Conservation (phyloP, 225 moss, liverwort and hornwort genomes). For the Marchantia paleacea region DNA sequence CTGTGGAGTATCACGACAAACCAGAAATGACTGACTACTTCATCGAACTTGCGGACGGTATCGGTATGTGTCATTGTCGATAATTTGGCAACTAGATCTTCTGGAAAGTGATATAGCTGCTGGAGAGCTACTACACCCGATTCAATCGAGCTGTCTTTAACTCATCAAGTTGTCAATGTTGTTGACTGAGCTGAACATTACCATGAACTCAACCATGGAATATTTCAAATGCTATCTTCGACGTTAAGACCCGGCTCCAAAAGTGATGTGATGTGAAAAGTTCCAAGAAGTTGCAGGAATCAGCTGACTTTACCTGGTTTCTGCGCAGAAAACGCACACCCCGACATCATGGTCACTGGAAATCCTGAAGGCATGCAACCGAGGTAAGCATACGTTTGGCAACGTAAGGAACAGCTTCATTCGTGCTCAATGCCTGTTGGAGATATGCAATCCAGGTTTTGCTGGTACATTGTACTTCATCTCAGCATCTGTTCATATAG, state of each 20-base stretch:
- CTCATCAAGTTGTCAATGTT: no score
- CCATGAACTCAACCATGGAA: no score
- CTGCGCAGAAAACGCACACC: conserved; percentile 70
- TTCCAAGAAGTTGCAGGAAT: no score
- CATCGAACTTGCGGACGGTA: conserved; percentile 86
- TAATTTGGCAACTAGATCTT: neutral
- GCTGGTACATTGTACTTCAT: no score
- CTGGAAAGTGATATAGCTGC: no score
- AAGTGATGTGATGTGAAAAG: no score
- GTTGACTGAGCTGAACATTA: no score
- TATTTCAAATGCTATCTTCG: neutral
- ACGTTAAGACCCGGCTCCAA: neutral
- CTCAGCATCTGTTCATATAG: no score
- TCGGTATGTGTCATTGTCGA: conserved; percentile 45
- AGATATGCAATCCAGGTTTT: no score
- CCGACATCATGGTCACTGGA: conserved; percentile 72
- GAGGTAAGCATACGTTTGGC: conserved; percentile 37
- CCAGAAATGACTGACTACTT: conserved; percentile 72
- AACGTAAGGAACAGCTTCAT: neutral
- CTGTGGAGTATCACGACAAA: conserved; percentile 72
- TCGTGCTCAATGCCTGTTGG: no score
- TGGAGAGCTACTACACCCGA: no score
- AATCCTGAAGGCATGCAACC: conserved; percentile 67
- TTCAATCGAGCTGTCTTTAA: no score
- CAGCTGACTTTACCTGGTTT: neutral